Base-by-base conservation (phyloP, 2,329 filamentous ascomycete species). In the Eurotiales sp. region DNA sequence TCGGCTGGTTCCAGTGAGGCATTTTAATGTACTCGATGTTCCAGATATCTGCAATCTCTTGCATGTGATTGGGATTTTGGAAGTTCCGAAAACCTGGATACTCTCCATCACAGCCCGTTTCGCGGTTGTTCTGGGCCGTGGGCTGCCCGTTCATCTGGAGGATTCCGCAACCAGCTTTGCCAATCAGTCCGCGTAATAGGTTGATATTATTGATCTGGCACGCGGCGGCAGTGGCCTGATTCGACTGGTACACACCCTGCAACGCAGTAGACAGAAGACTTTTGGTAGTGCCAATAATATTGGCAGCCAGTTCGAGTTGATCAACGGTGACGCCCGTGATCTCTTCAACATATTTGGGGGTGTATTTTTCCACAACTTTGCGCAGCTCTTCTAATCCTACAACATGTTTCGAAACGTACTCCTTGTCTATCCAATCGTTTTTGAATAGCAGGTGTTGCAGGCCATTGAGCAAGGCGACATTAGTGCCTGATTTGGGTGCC, bases 181-280 rank as follows among this genome's bases (percentile, higher is more conserved):
- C 68, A 15, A 71, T 67, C 14, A 62, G 56, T 2, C 69, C 69
- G 6, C 62, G 62, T 2, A 71, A 57, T 1, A 72, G 62, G 43
- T 70, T 71, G 60, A 72, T 70, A 53, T 71, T 72, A 57, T 72
- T 71, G 55, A 72, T 68, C 53, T 69, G 66, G 53, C 68, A 71
- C 1, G 69, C 68, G 46, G 60, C 63, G 2, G 69, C 68, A 3
- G 69, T 71, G n/a, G 66, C 67, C 52, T 72, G 69, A 57, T 71
- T 68, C 1, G 68, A 70, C 54, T 72, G 69, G 49, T 72, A 72
- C 4, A 72, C 69, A 3, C 69, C 69, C 53, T 72, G 69, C 1
- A 72, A 54, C 1, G 66, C 66, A 3, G 69, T 71, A 2, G 69
- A 72, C 8, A 71, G 55, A 2, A 72, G 58, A 19, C 56, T 64